Evolutionary conservation across 139 green algal genomes (phyloP), one percentile per base, ranked within the genome.

Genomic region (Pleodorina starrii): DNA sequence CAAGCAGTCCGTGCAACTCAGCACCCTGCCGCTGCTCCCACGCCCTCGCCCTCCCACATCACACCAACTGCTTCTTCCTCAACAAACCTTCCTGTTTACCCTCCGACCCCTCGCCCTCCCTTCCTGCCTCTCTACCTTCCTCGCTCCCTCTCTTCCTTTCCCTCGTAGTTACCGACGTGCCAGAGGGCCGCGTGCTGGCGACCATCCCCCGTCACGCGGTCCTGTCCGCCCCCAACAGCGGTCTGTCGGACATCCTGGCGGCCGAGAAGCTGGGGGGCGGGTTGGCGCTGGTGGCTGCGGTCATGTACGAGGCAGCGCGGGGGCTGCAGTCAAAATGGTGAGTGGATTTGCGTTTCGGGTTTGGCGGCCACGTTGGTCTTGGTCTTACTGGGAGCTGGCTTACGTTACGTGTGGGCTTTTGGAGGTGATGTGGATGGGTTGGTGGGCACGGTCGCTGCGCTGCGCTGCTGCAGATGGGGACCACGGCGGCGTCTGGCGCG

Each of bases 241-340:
- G 83, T 5, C 68, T 88, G 46, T 17, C 66, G 6, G 83, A 71
- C 83, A 35, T 97, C 0, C 87, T 98, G 10, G 74, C 92, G 29
- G 63, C 78, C 16, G 93, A 96, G 79, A 43, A 88, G n/a, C 48
- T 97, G 10, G 85, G 90, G 1, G 94, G 96, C 4, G 95, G 95
- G 7, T 90, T 97, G 71, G 96, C 92, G 1, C 91, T 98, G 44
- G 93, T 94, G n/a, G 88, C 97, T n/a, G 94, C 94, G 0, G 90
- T 95, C 16, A 93, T 96, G 93, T 93, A 95, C 44, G 96, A 98
- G 80, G 78, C 84, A 6, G 87, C 60, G 14, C 48, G 93, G 1
- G 93, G 92, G 0, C 16, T 59, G 0, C 19, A 59, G 0, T 94
- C 88, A 35, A 92, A 88, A 42, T 97, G 96, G 95, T 95, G 75